phyloP scores from a whole-genome alignment of 1,139 yeast species.

The Diutina siamensis region DNA sequence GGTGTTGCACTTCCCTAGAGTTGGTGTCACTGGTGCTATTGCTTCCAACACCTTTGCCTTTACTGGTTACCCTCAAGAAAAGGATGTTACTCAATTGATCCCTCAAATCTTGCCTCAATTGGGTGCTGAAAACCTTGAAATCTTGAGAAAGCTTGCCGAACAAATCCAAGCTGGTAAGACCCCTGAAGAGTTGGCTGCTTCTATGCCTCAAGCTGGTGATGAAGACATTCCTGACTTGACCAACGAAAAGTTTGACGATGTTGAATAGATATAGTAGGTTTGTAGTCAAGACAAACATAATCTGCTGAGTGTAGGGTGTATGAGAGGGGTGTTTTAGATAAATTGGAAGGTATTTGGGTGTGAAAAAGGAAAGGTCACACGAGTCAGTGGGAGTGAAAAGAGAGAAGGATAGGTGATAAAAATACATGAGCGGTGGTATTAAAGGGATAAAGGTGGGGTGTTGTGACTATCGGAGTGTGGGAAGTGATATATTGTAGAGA shows the following conservation, averaged over 20 bases:
- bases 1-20: constrained; percentile 91
- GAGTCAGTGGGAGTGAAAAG: too few species aligned
- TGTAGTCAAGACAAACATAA: not conserved
- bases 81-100: constrained; percentile 83
- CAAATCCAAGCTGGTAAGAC: constrained; percentile 61
- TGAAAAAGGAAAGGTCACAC: too few species aligned
- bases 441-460: too few species aligned
- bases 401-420: too few species aligned
- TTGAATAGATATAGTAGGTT: constrained; percentile 33
- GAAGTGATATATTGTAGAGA: too few species aligned
- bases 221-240: constrained; percentile 89
- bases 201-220: constrained; percentile 41
- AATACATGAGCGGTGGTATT: too few species aligned
- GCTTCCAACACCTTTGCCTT: constrained; percentile 88
- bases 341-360: too few species aligned
- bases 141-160: constrained; percentile 83
- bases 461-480: too few species aligned
- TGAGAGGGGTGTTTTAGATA: too few species aligned
- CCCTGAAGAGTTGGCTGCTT: constrained; percentile 34
- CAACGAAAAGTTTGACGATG: constrained; percentile 88
- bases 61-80: constrained; percentile 93
- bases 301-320: too few species aligned
- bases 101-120: constrained; percentile 94
- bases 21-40: constrained; percentile 88
- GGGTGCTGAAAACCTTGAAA: constrained; percentile 91